These are phyloP conservation scores for Basidioascus undulatus DNA, from an alignment of 768 basidiomycete genomes.

Conservation along the genomic window DNA sequence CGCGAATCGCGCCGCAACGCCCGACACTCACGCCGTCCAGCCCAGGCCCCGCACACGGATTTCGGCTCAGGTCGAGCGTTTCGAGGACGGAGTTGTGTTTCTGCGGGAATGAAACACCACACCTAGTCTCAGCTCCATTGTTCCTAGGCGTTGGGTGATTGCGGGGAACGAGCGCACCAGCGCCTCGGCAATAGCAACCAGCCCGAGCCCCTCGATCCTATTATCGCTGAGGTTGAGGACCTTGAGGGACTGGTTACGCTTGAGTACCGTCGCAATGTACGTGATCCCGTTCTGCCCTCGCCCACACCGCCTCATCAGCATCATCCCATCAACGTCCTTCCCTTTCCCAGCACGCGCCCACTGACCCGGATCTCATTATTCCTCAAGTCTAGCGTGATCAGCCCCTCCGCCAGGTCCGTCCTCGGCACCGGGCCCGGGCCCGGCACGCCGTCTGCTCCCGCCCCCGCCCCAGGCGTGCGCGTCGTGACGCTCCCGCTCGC, in stretches of 20 bases:
- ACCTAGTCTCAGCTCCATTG: too few species aligned
- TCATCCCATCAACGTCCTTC: neutral
- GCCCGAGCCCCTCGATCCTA: slow-evolving; percentile 58
- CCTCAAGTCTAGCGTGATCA: slow-evolving; percentile 71
- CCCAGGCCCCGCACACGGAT: slow-evolving; percentile 73
- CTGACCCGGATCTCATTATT: slow-evolving; percentile 78
- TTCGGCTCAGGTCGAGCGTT: slow-evolving; percentile 76
- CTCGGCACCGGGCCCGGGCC: slow-evolving; percentile 71
- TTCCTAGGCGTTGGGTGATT: too few species aligned
- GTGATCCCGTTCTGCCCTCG: slow-evolving; percentile 38
- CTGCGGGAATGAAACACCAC: slow-evolving; percentile 22
- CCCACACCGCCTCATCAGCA: neutral
- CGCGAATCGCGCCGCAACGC: too few species aligned
- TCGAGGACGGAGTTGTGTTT: slow-evolving; percentile 89
- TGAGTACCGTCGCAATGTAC: slow-evolving; percentile 83
- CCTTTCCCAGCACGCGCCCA: slow-evolving; percentile 1
- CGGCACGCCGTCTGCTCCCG: slow-evolving; percentile 70
- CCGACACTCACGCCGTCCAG: slow-evolving; percentile 55
- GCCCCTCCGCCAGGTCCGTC: slow-evolving; percentile 51
- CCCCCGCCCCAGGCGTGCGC: too few species aligned
- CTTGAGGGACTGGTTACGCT: slow-evolving; percentile 83
- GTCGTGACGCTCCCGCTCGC: slow-evolving; percentile 29
- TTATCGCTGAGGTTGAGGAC: slow-evolving; percentile 87
- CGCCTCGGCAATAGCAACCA: slow-evolving; percentile 65
- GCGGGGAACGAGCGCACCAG: slow-evolving; percentile 36